A percentile compares a stretch with the other conserved stretches of the same genome.
phyloP scores from a whole-genome alignment of 2,329 filamentous ascomycete genomes.

The Ophiostoma sp. region DNA sequence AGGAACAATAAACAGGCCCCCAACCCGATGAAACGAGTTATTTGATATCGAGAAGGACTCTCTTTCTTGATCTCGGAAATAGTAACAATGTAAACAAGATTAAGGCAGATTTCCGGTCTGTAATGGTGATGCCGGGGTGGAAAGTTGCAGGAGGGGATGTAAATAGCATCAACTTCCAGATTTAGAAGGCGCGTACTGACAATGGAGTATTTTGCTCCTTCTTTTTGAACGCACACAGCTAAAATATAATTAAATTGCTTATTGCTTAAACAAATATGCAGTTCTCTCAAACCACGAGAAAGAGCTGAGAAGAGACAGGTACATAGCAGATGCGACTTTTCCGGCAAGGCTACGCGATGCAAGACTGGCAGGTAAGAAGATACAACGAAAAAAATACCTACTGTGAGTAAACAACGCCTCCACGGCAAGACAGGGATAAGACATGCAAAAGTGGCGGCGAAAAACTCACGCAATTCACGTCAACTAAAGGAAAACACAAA shows the following conservation, averaged over 20 bases:
- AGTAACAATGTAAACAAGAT: constrained; percentile 1
- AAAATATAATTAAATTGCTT: too few relatives aligned
- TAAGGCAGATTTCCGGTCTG: background rate
- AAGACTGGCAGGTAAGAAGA: background rate
- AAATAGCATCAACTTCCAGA: background rate
- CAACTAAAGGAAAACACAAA: background rate
- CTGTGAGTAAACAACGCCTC: background rate
- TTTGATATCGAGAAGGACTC: background rate
- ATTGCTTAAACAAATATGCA: background rate
- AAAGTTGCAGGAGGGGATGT: background rate
- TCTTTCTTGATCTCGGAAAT: background rate
- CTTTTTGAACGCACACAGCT: background rate
- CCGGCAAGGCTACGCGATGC: background rate
- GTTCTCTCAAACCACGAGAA: background rate
- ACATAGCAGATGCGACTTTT: background rate
- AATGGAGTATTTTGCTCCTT: background rate
- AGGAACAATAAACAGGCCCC: background rate
- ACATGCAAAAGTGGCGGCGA: background rate
- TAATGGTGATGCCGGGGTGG: background rate
- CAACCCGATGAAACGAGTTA: background rate
- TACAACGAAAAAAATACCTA: background rate
- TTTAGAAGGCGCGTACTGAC: background rate
- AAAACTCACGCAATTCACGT: background rate
- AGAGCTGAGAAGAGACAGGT: background rate
- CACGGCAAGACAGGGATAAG: background rate